Evolutionary conservation across 2,329 filamentous ascomycete species (phyloP).

Genomic region (Aspergillus glaucus): DNA sequence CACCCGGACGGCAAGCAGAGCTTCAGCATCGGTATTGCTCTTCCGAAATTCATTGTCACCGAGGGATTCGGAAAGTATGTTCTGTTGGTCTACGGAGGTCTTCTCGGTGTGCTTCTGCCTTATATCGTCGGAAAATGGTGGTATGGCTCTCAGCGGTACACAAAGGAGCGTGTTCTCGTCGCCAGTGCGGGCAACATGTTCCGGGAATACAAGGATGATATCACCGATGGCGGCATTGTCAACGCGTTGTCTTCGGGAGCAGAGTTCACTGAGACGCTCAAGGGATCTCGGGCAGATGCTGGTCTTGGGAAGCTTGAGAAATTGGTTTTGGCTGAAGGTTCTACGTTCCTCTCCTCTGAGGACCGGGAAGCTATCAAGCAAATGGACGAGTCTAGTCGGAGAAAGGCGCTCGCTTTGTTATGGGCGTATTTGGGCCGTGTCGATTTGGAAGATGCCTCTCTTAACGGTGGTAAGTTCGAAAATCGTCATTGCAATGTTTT

Average conservation of each 20-base stretch:
- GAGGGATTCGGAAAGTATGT: constrained; percentile 96
- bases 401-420: constrained; percentile 81
- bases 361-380: constrained; percentile 72
- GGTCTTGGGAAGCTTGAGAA: constrained; percentile 80
- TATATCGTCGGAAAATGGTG: constrained; percentile 96
- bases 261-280: constrained; percentile 73
- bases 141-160: constrained; percentile 91
- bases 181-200: constrained; percentile 94
- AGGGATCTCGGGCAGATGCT: constrained; percentile 70
- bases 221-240: constrained; percentile 73
- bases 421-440: constrained; percentile 93
- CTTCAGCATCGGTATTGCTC: constrained; percentile 93
- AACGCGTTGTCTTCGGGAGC: constrained; percentile 75
- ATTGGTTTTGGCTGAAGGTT: constrained; percentile 61
- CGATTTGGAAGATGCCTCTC: constrained; percentile 68
- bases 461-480: constrained; percentile 56
- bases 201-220: constrained; percentile 80
- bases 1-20: constrained; percentile 98
- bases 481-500: background rate
- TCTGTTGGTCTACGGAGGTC: constrained; percentile 75
- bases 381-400: constrained; percentile 69
- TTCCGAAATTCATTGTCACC: constrained; percentile 86
- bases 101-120: constrained; percentile 84
- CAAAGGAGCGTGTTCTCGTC: constrained; percentile 87
- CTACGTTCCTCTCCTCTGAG: constrained; percentile 58